Percentiles rank a stretch among this genome's conserved stretches.
These are phyloP conservation scores for Nissolia schottii DNA, from an alignment of 306 rosid genomes.

Conservation along the genomic window DNA sequence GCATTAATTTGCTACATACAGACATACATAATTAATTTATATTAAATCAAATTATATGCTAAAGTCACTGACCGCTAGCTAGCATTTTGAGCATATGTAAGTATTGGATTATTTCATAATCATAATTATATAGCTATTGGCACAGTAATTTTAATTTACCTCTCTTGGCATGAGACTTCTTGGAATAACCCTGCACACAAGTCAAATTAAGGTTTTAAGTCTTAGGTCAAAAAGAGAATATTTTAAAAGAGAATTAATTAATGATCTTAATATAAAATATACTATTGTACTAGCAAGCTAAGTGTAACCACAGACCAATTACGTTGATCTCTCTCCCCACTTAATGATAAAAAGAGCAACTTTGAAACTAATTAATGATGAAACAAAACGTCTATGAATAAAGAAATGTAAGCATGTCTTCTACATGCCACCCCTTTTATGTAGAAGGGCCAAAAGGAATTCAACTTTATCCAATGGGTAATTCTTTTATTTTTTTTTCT, in stretches of 20 bases:
- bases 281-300: too few species aligned
- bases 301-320: neutral
- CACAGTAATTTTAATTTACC: slow-evolving; percentile 44
- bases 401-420: neutral
- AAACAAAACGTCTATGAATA: neutral
- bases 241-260: neutral
- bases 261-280: neutral
- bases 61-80: neutral
- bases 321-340: neutral
- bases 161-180: slow-evolving; percentile 87
- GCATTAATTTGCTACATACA: slow-evolving; percentile 42
- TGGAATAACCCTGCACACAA: slow-evolving; percentile 73
- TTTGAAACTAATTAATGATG: neutral
- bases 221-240: neutral
- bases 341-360: neutral
- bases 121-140: neutral
- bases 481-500: too few species aligned
- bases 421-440: slow-evolving; percentile 20
- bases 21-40: too few species aligned
- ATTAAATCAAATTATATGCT: neutral
- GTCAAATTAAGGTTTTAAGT: neutral
- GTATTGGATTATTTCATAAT: neutral
- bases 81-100: too few species aligned
- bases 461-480: slow-evolving; percentile 41
- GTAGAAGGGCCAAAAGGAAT: slow-evolving; percentile 40